Conservation (phyloP, 495 filamentous ascomycete genomes). For the Penicillium chermesinum region DNA sequence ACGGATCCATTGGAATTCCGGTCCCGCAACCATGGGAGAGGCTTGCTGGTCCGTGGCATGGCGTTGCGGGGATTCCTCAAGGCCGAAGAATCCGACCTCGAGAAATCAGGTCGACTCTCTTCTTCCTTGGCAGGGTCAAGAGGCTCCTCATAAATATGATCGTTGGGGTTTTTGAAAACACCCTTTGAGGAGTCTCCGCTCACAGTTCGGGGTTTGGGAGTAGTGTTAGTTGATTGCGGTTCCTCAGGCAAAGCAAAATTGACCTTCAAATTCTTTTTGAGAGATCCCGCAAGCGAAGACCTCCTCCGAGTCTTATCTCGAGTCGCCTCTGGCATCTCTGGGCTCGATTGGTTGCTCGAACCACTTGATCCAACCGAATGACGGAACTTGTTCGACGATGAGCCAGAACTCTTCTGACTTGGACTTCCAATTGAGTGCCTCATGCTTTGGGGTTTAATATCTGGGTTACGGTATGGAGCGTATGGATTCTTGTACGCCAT, state of each 20-base stretch:
- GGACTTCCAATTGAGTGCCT: slow-evolving; percentile 53
- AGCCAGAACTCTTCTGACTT: slow-evolving; percentile 30
- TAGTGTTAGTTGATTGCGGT: slow-evolving; percentile 1
- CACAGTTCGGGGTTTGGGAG: slow-evolving; percentile 29
- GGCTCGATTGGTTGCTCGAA: slow-evolving; percentile 24
- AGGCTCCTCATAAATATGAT: slow-evolving; percentile 88
- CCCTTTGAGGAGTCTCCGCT: slow-evolving; percentile 39
- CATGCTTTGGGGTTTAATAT: slow-evolving; percentile 44
- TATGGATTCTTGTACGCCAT: slow-evolving; percentile 49
- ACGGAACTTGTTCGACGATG: slow-evolving; percentile 13
- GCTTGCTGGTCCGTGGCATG: slow-evolving; percentile 46
- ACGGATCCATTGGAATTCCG: slow-evolving; percentile 37
- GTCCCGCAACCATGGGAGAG: slow-evolving; percentile 33
- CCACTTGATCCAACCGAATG: slow-evolving; percentile 17
- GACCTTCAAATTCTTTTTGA: slow-evolving; percentile 37
- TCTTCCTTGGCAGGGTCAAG: slow-evolving; percentile 36
- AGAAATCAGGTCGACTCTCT: slow-evolving; percentile 28
- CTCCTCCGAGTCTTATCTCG: slow-evolving; percentile 6
- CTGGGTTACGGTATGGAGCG: slow-evolving; percentile 54
- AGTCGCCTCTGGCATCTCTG: slow-evolving; percentile 11
- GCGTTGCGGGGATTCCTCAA: slow-evolving; percentile 50
- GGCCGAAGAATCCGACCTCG: slow-evolving; percentile 46
- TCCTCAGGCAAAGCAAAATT: slow-evolving; percentile 35
- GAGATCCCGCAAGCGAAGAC: slow-evolving; percentile 18
- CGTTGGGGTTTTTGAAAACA: slow-evolving; percentile 55